Evolutionary conservation across 192 early-diverging fungal species (phyloP).

Genomic region (Backusella tuberculispora): DNA sequence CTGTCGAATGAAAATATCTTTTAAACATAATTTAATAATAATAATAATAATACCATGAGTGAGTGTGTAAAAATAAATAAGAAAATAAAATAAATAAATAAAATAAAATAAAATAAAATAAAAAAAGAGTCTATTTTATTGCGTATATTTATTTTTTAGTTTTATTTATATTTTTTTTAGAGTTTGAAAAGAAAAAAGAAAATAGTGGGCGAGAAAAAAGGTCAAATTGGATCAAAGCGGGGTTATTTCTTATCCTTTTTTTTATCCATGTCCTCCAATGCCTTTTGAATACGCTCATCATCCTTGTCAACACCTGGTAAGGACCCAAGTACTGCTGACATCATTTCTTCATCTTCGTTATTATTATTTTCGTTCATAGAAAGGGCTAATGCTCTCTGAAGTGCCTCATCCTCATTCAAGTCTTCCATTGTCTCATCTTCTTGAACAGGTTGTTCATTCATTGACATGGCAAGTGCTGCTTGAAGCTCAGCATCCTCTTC

Average conservation of each 20-base stretch:
- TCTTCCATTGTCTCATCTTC: constrained; percentile 74
- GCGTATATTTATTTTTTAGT: constrained; percentile 4
- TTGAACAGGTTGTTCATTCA: constrained; percentile 40
- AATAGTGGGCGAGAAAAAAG: not conserved
- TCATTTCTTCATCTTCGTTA: constrained; percentile 38
- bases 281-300: constrained; percentile 80
- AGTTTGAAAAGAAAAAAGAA: constrained; percentile 8
- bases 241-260: constrained; percentile 45
- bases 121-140: not conserved
- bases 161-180: constrained; percentile 19
- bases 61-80: not conserved
- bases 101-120: no score
- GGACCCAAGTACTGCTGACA: constrained; percentile 75
- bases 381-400: constrained; percentile 71
- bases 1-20: constrained; percentile 10
- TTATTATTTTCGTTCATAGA: constrained; percentile 64
- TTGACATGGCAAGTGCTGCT: constrained; percentile 74
- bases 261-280: constrained; percentile 55
- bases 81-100: not conserved
- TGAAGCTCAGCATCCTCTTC: constrained; percentile 54
- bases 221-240: not conserved
- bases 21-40: not conserved
- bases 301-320: constrained; percentile 88
- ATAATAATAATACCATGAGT: not conserved
- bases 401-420: constrained; percentile 71